phyloP scores from a whole-genome alignment of 2,329 filamentous ascomycete genomes.

The Orbilia brochopaga region DNA sequence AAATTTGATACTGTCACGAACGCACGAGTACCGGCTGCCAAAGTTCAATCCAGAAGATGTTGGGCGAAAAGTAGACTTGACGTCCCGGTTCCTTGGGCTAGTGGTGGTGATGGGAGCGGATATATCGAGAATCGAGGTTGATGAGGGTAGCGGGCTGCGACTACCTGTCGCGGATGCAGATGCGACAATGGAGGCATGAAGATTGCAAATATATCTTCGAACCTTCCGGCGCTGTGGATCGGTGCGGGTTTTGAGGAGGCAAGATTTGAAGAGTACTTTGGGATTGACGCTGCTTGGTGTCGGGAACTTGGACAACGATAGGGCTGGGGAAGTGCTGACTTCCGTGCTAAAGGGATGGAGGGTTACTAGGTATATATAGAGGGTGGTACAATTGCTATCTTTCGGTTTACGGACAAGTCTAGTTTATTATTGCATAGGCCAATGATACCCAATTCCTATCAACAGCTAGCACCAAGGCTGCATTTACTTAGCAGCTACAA shows the following conservation, averaged over 20 bases:
- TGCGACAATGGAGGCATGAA: slow-evolving; percentile 27
- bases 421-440: not conserved
- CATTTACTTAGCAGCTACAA: not conserved
- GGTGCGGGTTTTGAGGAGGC: not conserved
- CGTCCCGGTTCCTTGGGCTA: slow-evolving; percentile 82
- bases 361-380: too few species aligned
- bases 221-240: too few species aligned
- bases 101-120: slow-evolving; percentile 87
- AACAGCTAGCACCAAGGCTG: not conserved
- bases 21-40: slow-evolving; percentile 87
- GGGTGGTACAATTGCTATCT: too few species aligned
- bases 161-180: not conserved
- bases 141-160: slow-evolving; percentile 62
- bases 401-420: not conserved
- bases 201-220: not conserved
- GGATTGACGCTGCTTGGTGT: too few species aligned
- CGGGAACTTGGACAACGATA: too few species aligned
- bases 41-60: slow-evolving; percentile 54
- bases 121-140: slow-evolving; percentile 85
- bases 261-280: too few species aligned
- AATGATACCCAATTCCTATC: slow-evolving; percentile 11
- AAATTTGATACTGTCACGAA: slow-evolving; percentile 83
- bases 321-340: too few species aligned
- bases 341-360: too few species aligned
- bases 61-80: slow-evolving; percentile 69